These are phyloP conservation scores for Mycena capillaripes DNA, from an alignment of 768 basidiomycete species.

Conservation along the genomic window DNA sequence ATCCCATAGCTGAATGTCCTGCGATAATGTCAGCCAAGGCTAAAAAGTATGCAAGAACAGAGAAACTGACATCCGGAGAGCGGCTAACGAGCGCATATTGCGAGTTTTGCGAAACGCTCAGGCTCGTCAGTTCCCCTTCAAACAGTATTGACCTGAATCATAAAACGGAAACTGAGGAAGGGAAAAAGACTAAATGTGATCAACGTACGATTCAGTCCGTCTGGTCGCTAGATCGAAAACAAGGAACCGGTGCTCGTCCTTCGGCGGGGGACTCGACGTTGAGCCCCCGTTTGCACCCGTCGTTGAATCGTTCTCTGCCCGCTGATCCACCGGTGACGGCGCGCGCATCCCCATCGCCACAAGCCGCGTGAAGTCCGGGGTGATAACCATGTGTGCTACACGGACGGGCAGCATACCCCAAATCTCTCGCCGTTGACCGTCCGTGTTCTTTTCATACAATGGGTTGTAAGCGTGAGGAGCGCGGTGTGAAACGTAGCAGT, in stretches of 20 bases:
- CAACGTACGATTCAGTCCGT: slow-evolving; percentile 75
- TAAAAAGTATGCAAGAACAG: slow-evolving; percentile 27
- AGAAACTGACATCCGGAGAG: slow-evolving; percentile 80
- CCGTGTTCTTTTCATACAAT: slow-evolving; percentile 66
- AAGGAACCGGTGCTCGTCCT: slow-evolving; percentile 74
- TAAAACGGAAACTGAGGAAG: slow-evolving; percentile 25
- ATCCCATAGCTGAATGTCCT: slow-evolving; percentile 95
- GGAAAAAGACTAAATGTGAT: neutral
- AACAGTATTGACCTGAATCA: slow-evolving; percentile 70
- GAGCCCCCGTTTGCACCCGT: slow-evolving; percentile 42
- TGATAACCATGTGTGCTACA: slow-evolving; percentile 88
- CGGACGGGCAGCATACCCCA: slow-evolving; percentile 84
- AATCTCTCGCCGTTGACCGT: slow-evolving; percentile 78
- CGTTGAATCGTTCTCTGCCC: slow-evolving; percentile 53
- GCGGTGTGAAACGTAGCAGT: slow-evolving; percentile 14
- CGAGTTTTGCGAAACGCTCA: slow-evolving; percentile 89
- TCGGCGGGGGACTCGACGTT: slow-evolving; percentile 50
- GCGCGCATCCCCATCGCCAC: slow-evolving; percentile 85
- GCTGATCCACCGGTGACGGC: slow-evolving; percentile 38
- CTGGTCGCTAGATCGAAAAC: slow-evolving; percentile 83
- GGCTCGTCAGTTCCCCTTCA: slow-evolving; percentile 89
- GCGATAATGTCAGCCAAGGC: slow-evolving; percentile 37
- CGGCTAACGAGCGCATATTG: slow-evolving; percentile 90
- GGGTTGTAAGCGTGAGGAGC: slow-evolving; percentile 29
- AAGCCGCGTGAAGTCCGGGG: slow-evolving; percentile 86